Evolutionary conservation across 2,329 filamentous ascomycete species (phyloP).

Genomic region (Talaromyces funiculosus): DNA sequence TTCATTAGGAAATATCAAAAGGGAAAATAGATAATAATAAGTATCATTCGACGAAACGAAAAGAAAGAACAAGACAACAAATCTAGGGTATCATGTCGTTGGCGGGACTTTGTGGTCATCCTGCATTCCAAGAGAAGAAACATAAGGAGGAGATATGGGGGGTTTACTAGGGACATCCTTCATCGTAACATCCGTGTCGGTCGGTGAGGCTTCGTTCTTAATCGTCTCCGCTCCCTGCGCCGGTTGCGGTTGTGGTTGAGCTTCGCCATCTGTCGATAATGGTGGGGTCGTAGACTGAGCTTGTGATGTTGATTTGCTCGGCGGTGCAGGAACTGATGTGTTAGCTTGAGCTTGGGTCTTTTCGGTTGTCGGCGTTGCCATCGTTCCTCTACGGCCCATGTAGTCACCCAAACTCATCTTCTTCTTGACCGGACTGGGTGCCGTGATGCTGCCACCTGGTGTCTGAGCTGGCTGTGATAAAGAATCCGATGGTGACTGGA

Average conservation of each 20-base stretch:
- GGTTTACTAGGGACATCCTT: conserved; percentile 26
- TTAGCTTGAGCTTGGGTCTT: conserved; percentile 31
- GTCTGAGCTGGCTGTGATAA: conserved; percentile 21
- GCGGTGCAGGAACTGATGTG: conserved; percentile 20
- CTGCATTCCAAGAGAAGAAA: conserved; percentile 13
- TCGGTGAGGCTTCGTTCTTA: conserved; percentile 19
- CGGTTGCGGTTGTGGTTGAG: not conserved
- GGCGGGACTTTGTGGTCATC: conserved; percentile 13
- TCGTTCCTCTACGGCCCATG: conserved; percentile 38
- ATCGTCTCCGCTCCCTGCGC: conserved; percentile 13
- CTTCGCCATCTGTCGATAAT: conserved; percentile 13
- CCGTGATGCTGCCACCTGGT: conserved; percentile 27
- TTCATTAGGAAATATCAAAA: conserved; percentile 9
- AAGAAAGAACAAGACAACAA: conserved; percentile 1
- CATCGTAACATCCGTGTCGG: conserved; percentile 26
- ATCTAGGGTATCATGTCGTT: conserved; percentile 15
- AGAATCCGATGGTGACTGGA: conserved; percentile 27
- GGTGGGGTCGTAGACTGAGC: conserved; percentile 16
- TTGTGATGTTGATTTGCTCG: conserved; percentile 20
- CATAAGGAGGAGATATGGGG: conserved; percentile 22
- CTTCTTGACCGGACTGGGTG: conserved; percentile 47
- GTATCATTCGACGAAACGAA: not conserved
- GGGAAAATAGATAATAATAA: conserved; percentile 2
- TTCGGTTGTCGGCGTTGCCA: conserved; percentile 37
- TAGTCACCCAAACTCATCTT: conserved; percentile 49